Base-by-base conservation (phyloP, 148 eudicot species). In the Camellia japonica region DNA sequence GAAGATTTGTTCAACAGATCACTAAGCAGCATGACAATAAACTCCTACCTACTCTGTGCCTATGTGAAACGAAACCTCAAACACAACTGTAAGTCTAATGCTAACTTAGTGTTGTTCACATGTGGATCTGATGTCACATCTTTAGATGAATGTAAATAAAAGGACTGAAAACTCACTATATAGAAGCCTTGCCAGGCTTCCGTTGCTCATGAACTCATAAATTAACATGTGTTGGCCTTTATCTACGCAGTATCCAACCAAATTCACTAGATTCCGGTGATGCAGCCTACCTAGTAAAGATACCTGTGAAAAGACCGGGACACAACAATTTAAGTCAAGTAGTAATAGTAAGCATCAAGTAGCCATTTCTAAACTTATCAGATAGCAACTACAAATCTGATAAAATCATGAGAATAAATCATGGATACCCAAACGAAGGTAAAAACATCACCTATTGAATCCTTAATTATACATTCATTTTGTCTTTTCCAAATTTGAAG, bases 171-270 rank as follows among this genome's bases (percentile, higher is more conserved):
- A 88, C 92, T 87, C 79, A 96, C 99, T 82, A 87, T 96, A 92
- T 71, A 96, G 77, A 83, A 89, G 82, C 75, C 87, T 96, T 7
- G 90, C 98, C 87, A 96, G 86, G 86, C 99, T 96, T 81, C 99
- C 99, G 76, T 92, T 92, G 84, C 95, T 92, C 99, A 96, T 96
- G 89, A 86, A 96, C 85, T 96, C 95, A 78, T 94, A 96, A 66
- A 96, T 78, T 81, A 96, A 84, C 95, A 96, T 92, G 85, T 65
- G 91, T 20, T 94, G 97, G 77, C 97, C 95, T 86, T 91, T 96
- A 83, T 96, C 99, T 62, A 96, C 98, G 84, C 98, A 94, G 85
- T 92, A 94, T 78, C 99, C 99, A 67, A 96, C 94, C 88, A 96
- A 83, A 91, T 96, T 96, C 74, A 96, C 99, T 83, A 96, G 87